Evolutionary conservation across 2,329 filamentous ascomycete genomes (phyloP).

Genomic region (Aspergillus pseudoglaucus): DNA sequence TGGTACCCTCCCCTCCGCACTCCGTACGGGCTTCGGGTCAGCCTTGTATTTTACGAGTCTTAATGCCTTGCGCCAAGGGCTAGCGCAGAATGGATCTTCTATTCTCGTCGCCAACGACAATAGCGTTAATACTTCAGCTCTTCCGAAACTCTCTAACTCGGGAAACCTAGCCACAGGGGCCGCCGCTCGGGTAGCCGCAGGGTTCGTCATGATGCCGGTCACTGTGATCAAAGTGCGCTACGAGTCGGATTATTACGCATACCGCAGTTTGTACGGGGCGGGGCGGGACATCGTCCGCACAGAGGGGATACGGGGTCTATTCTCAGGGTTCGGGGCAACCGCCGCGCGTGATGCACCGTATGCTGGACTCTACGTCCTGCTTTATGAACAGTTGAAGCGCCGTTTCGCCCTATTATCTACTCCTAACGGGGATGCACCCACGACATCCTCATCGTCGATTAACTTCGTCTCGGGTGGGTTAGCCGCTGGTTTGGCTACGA

Average conservation of each 20-base stretch:
- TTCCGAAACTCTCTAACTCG: conserved; percentile 75
- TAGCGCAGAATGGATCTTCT: conserved; percentile 42
- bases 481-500: conserved; percentile 75
- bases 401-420: conserved; percentile 21
- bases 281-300: conserved; percentile 64
- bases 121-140: conserved; percentile 49
- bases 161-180: conserved; percentile 84
- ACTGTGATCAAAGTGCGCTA: conserved; percentile 96
- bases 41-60: conserved; percentile 91
- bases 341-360: conserved; percentile 93
- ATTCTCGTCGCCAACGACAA: conserved; percentile 26
- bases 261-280: conserved; percentile 68
- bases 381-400: conserved; percentile 64
- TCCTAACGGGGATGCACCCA: conserved; percentile 12
- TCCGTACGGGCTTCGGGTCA: conserved; percentile 86
- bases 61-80: conserved; percentile 69
- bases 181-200: conserved; percentile 74
- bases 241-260: conserved; percentile 79
- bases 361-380: conserved; percentile 85
- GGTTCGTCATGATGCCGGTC: conserved; percentile 88
- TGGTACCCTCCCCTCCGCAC: conserved; percentile 83
- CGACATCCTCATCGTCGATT: conserved; percentile 47
- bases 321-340: conserved; percentile 88
- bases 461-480: conserved; percentile 80
- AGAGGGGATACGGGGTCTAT: conserved; percentile 78